These are phyloP conservation scores for Hylodesmum podocarpum DNA, from an alignment of 306 rosid genomes.

Conservation along the genomic window DNA sequence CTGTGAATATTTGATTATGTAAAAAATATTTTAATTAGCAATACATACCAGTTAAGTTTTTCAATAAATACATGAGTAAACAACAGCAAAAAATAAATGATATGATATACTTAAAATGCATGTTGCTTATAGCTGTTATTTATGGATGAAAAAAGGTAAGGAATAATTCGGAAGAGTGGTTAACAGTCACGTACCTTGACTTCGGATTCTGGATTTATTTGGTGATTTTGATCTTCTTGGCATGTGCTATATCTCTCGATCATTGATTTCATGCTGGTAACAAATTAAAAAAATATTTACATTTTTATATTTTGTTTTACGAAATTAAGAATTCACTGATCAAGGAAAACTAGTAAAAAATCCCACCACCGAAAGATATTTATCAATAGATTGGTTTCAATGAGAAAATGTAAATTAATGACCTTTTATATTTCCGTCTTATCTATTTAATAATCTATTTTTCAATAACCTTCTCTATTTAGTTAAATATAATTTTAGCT, in stretches of 20 bases:
- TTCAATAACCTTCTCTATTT: no score
- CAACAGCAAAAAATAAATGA: neutral
- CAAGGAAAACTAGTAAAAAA: neutral
- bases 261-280: slow-evolving; percentile 62
- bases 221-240: slow-evolving; percentile 59
- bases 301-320: neutral
- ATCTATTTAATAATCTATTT: no score
- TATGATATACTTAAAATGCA: neutral
- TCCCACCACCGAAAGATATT: neutral
- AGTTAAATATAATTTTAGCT: no score
- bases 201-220: slow-evolving; percentile 58
- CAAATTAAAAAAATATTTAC: slow-evolving; percentile 20
- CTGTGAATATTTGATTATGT: no score
- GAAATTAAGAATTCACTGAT: neutral
- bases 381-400: no score
- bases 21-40: no score
- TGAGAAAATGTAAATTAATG: neutral
- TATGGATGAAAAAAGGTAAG: neutral
- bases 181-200: slow-evolving; percentile 51
- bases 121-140: neutral
- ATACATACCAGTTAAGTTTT: no score
- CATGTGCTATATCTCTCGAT: slow-evolving; percentile 54
- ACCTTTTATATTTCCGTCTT: no score
- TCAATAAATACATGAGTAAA: neutral
- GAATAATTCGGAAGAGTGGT: slow-evolving; percentile 14